phyloP scores from a whole-genome alignment of 495 filamentous ascomycete genomes.

The Neurospora sp. region DNA sequence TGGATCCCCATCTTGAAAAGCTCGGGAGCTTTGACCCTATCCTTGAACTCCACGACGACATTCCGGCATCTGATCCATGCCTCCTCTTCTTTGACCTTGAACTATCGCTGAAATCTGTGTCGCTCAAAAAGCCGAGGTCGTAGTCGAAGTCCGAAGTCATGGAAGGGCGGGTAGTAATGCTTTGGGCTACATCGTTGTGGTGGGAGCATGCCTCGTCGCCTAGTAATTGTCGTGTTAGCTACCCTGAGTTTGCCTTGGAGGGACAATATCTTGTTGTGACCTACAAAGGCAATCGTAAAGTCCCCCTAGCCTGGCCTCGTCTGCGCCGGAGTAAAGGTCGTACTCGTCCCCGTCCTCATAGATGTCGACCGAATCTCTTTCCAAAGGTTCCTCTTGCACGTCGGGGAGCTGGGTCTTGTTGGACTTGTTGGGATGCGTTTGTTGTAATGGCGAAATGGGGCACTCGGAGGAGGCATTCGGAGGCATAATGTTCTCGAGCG shows the following conservation, averaged over 20 bases:
- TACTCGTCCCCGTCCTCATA: slow-evolving; percentile 27
- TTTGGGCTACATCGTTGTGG: slow-evolving; percentile 28
- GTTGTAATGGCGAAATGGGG: slow-evolving; percentile 35
- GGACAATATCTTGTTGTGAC: slow-evolving; percentile 11
- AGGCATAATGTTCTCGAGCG: slow-evolving; percentile 32
- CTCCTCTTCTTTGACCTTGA: slow-evolving; percentile 46
- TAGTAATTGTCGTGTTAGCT: slow-evolving; percentile 6
- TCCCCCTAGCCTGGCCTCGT: slow-evolving; percentile 2
- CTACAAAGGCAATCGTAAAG: slow-evolving; percentile 46
- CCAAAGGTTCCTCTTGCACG: slow-evolving; percentile 44
- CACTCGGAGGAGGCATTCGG: slow-evolving; percentile 25
- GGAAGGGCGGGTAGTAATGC: slow-evolving; percentile 25
- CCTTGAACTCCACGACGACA: slow-evolving; percentile 55
- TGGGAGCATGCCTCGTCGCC: slow-evolving; percentile 36
- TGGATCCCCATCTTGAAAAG: slow-evolving; percentile 54
- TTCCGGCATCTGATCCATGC: slow-evolving; percentile 53
- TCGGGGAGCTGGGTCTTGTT: slow-evolving; percentile 42
- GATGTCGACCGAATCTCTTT: slow-evolving; percentile 48
- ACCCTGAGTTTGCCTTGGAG: neutral
- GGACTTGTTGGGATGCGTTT: slow-evolving; percentile 27
- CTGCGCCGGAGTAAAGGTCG: slow-evolving; percentile 11
- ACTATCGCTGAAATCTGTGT: slow-evolving; percentile 45
- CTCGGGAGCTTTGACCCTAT: slow-evolving; percentile 65
- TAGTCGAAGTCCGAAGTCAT: slow-evolving; percentile 38
- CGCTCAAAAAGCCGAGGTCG: slow-evolving; percentile 50